Percentiles rank a stretch among this genome's conserved stretches.
phyloP scores from a whole-genome alignment of 179 eudicot genomes.

The Silene vulgaris region DNA sequence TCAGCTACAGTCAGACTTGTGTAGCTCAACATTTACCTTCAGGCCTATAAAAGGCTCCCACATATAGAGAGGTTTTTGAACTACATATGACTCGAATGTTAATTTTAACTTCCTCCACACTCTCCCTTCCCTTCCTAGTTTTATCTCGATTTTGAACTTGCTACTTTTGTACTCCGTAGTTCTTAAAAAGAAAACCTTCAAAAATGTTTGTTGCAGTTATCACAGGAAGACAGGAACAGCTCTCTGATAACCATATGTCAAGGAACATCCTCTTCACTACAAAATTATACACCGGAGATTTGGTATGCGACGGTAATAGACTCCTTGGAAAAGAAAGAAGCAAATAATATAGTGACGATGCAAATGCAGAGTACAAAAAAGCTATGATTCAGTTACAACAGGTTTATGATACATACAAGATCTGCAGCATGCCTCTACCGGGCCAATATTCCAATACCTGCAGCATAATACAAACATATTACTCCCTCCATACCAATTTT shows the following conservation, averaged over 20 bases:
- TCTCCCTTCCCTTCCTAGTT: not conserved
- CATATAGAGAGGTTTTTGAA: too few species aligned
- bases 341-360: not conserved
- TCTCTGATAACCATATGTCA: not conserved
- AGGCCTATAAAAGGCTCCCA: too few species aligned
- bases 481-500: not conserved
- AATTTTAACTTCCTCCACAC: not conserved
- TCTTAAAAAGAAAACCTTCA: not conserved
- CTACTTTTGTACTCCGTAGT: not conserved
- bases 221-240: not conserved
- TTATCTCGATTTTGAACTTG: not conserved
- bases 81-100: not conserved
- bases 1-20: too few species aligned
- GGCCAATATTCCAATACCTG: conserved; percentile 72
- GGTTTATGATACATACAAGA: conserved; percentile 62
- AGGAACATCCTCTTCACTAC: not conserved
- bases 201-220: not conserved
- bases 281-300: too few species aligned
- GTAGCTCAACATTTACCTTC: too few species aligned
- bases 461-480: conserved; percentile 11
- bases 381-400: not conserved
- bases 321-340: not conserved
- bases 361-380: not conserved
- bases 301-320: not conserved
- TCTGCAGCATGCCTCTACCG: conserved; percentile 96